phyloP scores from a whole-genome alignment of 352 stramenopile genomes.

The Phytophthora agathidicida region DNA sequence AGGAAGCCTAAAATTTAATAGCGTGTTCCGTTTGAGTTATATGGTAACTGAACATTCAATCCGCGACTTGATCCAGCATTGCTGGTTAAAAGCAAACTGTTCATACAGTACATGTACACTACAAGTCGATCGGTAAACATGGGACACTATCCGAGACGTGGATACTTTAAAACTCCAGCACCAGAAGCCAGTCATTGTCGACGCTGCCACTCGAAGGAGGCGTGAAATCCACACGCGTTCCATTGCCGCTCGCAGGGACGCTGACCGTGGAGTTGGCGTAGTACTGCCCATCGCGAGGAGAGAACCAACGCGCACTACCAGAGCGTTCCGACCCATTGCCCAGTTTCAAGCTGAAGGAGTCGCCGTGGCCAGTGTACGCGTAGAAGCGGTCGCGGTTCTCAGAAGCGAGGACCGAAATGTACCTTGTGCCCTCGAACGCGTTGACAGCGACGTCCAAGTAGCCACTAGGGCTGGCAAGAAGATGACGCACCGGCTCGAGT shows the following conservation, averaged over 20 bases:
- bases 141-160: too few relatives aligned
- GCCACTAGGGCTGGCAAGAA: slow-evolving; percentile 17
- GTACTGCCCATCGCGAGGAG: slow-evolving; percentile 24
- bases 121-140: not conserved
- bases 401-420: slow-evolving; percentile 27
- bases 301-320: slow-evolving; percentile 23
- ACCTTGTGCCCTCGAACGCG: slow-evolving; percentile 20
- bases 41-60: too few relatives aligned
- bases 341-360: slow-evolving; percentile 23
- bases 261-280: not conserved
- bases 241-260: not conserved
- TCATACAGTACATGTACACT: not conserved
- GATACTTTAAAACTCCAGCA: slow-evolving; percentile 16
- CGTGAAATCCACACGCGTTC: slow-evolving; percentile 18
- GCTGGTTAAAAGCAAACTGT: not conserved
- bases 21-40: too few relatives aligned
- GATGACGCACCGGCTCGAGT: slow-evolving; percentile 12
- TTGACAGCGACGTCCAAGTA: slow-evolving; percentile 11
- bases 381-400: slow-evolving; percentile 12
- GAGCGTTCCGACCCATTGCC: slow-evolving; percentile 9
- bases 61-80: too few relatives aligned
- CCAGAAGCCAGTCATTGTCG: slow-evolving; percentile 27
- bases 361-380: slow-evolving; percentile 28
- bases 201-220: slow-evolving; percentile 11
- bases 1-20: not conserved